Base-by-base conservation (phyloP, 228 moss, liverwort and hornwort genomes). In the Sphagnum fallax region DNA sequence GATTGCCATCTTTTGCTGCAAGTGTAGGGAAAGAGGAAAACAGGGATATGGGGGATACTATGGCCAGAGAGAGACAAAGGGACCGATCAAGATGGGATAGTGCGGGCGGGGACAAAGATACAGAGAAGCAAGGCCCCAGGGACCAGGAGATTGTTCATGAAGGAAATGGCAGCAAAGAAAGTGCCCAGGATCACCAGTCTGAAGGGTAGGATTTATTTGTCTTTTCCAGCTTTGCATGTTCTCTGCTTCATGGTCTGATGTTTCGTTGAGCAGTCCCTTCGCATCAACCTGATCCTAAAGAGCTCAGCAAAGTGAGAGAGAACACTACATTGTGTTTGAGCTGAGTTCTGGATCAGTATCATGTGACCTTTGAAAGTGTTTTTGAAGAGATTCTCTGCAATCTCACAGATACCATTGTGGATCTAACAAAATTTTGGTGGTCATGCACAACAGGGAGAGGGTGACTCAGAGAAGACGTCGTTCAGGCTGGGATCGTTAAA, bases 401-500 rank as follows among this genome's bases (percentile, higher is more conserved):
- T 81, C 72, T 55, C 66, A 51, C 83, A 87, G 87, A 79, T 89
- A 93, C 32, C 80, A 78, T 55, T 75, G 80, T 52, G 77, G 91
- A 75, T 83, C 80, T 32, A 32, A 32, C 32, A 32, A 32, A 32
- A 32, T 32, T 32, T 32, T 32, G 32, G 32, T 32, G 32, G 32
- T 32, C 32, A 32, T 32, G 32, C 2, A 32, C 32, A 32, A 32
- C 32, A 32, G 32, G 32, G 32, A 32, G 32, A 32, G 32, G 32
- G 32, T 32, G 32, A 32, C 32, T 32, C 32, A 32, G 73, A 83
- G 93, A 77, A 81, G 85, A 63, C 89, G 93, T 18, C 93, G 89
- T 6, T 93, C 93, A 32, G 93, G 93, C 69, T 93, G 91, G 93
- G 93, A 91, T 76, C 85, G 89, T 76, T 93, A 52, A 78, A 50